These are phyloP conservation scores for Musa troglodytarum DNA, from an alignment of 176 grass and related monocot genomes.

Conservation along the genomic window DNA sequence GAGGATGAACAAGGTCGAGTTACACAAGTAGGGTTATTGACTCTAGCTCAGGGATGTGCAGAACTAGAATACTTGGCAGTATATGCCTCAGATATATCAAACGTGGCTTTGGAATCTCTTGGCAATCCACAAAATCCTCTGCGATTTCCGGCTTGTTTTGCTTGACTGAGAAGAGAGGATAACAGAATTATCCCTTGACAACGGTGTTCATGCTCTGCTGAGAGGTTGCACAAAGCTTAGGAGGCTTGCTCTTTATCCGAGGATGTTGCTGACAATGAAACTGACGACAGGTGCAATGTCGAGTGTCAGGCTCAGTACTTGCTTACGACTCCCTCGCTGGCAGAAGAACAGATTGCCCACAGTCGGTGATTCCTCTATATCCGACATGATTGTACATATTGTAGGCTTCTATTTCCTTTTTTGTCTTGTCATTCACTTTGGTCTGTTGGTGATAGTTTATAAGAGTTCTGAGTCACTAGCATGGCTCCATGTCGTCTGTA, in stretches of 20 bases:
- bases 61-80: conserved; percentile 71
- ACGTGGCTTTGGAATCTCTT: conserved; percentile 65
- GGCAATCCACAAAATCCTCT: conserved; percentile 65
- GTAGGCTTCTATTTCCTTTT: not conserved
- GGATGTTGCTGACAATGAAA: conserved; percentile 3
- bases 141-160: conserved; percentile 79
- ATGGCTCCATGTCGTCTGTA: not conserved
- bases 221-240: conserved; percentile 62
- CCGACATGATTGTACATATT: conserved; percentile 61
- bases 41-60: conserved; percentile 48
- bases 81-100: conserved; percentile 88
- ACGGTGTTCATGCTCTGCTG: conserved; percentile 56
- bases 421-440: not conserved
- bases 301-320: conserved; percentile 60
- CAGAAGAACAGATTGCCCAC: conserved; percentile 59
- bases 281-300: conserved; percentile 33
- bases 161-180: conserved; percentile 60
- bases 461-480: not conserved
- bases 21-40: conserved; percentile 62
- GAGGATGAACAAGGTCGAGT: conserved; percentile 74
- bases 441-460: not conserved
- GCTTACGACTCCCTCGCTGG: conserved; percentile 80
- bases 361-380: conserved; percentile 58
- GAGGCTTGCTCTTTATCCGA: conserved; percentile 75
- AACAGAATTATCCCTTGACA: conserved; percentile 78